Evolutionary conservation across 768 basidiomycete genomes (phyloP).

Genomic region (Boletus sp.): DNA sequence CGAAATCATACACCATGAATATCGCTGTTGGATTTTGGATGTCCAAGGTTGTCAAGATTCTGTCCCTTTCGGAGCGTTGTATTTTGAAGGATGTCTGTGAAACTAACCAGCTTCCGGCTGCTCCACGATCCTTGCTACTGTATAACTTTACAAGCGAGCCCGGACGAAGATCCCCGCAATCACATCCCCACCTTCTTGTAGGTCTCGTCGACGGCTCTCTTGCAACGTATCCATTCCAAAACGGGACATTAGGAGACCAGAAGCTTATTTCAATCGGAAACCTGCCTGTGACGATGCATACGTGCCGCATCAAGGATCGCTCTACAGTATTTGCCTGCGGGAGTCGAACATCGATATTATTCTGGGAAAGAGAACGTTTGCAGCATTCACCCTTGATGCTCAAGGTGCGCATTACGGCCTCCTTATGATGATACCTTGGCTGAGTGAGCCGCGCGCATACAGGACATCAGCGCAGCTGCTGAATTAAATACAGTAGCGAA

Average conservation of each 20-base stretch:
- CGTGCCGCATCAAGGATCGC: conserved; percentile 53
- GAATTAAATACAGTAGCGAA: conserved; percentile 49
- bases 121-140: conserved; percentile 46
- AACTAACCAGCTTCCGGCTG: conserved; percentile 37
- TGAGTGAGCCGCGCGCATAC: conserved; percentile 3
- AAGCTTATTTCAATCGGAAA: conserved; percentile 66
- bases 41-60: conserved; percentile 58
- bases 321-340: conserved; percentile 69
- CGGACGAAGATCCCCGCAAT: conserved; percentile 35
- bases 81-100: conserved; percentile 25
- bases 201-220: conserved; percentile 79
- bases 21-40: conserved; percentile 79
- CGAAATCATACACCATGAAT: conserved; percentile 44
- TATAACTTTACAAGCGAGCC: conserved; percentile 55
- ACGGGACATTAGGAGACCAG: conserved; percentile 41
- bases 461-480: conserved; percentile 55
- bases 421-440: neutral
- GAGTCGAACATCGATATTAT: conserved; percentile 66
- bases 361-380: conserved; percentile 62
- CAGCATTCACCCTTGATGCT: conserved; percentile 69
- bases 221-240: conserved; percentile 50
- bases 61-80: conserved; percentile 33
- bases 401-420: conserved; percentile 43
- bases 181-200: conserved; percentile 59
- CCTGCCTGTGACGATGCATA: conserved; percentile 60